Percentiles rank a stretch among this genome's conserved stretches.
Conservation (phyloP, 2,329 filamentous ascomycete genomes). For the Ambrosiella xylebori region DNA sequence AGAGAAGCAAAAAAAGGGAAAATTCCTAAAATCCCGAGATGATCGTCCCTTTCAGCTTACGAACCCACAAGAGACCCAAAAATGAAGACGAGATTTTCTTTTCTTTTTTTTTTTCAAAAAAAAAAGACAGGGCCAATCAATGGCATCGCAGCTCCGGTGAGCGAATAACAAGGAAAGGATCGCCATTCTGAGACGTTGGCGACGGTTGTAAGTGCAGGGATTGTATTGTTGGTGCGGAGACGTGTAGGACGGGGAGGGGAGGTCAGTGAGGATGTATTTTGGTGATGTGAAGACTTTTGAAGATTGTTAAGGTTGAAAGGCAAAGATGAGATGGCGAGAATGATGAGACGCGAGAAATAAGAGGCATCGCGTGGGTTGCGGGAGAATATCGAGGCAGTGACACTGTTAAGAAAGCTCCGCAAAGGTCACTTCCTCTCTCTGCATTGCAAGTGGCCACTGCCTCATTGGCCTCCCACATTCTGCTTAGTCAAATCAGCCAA, state of each 20-base stretch:
- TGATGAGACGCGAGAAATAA: no score
- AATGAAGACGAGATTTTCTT: no score
- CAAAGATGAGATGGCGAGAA: no score
- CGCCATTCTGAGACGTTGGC: background rate
- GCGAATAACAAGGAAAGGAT: background rate
- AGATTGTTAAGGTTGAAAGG: no score
- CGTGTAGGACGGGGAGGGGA: background rate
- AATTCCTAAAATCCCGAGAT: no score
- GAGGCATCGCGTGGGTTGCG: no score
- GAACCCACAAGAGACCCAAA: no score
- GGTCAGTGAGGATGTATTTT: background rate
- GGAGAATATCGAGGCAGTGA: no score
- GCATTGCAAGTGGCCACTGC: background rate
- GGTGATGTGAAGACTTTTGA: background rate
- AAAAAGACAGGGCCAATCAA: no score
- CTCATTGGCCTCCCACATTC: background rate
- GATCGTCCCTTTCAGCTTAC: no score
- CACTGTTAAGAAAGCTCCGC: background rate
- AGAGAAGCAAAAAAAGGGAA: no score
- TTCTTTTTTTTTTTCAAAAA: no score
- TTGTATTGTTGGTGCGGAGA: background rate
- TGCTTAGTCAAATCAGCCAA: background rate
- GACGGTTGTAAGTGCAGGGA: background rate
- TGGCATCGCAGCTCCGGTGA: background rate
- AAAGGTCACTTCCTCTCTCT: background rate